Evolutionary conservation across 2,329 filamentous ascomycete species (phyloP), one percentile per base, ranked within the genome.

Genomic region (Domatiomyces catenatus): DNA sequence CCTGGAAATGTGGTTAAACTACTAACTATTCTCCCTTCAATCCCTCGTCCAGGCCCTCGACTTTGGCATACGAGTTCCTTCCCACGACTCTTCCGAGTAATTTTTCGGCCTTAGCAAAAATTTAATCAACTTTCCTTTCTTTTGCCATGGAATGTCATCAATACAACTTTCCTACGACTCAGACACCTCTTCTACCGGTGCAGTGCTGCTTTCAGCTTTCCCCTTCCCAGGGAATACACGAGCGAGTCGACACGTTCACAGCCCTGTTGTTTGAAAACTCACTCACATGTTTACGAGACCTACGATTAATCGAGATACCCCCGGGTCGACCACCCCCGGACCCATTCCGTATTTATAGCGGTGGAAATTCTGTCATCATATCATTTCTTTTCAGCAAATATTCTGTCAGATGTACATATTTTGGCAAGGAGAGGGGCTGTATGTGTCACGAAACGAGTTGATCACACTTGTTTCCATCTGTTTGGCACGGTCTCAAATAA

Each of bases 1-100:
- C 17, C 42, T 61, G 42, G 59, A 61, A 51, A 59, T 61, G 58
- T 59, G 58, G 58, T 48, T 61, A 24, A 59, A 60, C 50, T 60
- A 58, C 46, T 60, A 19, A 20, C 43, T n/a, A 45, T 3, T 28
- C 8, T 20, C n/a, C 10, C 19, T 19, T 45, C 17, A 5, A 15
- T 15, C 4, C 2, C 32, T 15, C 32, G 32, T 39, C 32, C 32
- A 15, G 15, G 32, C 32, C 3, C 28, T 15, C 32, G 32, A 39
- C 32, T 39, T 39, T 5, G 10, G 32, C 10, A 39, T 39, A 15
- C 32, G 32, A 39, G 10, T 39, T 39, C 32, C 15, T 39, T 39
- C 10, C 2, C 15, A 39, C 32, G 32, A 15, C 32, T 39, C 32
- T 39, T 15, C 10, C 15, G 10, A 39, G 10, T 39, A 12, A 39